Evolutionary conservation across 2,329 filamentous ascomycete genomes (phyloP).

Genomic region (Dissoconium aciculare): DNA sequence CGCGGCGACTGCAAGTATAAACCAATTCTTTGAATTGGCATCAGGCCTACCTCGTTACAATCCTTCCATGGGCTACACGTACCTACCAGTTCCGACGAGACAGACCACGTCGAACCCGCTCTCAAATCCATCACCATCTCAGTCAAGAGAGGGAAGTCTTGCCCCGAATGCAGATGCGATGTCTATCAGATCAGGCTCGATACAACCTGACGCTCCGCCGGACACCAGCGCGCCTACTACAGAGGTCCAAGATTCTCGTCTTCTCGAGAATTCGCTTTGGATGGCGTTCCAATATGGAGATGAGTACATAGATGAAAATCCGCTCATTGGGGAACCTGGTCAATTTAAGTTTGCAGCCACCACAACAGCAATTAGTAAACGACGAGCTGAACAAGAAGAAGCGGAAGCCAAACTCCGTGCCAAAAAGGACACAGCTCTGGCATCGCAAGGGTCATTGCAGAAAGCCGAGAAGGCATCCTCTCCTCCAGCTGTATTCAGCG

Average conservation of each 20-base stretch:
- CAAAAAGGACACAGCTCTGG: conserved; percentile 8
- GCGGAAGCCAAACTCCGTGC: conserved; percentile 14
- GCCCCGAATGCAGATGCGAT: conserved; percentile 16
- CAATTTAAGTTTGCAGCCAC: conserved; percentile 42
- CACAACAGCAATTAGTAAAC: conserved; percentile 28
- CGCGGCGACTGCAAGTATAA: conserved; percentile 40
- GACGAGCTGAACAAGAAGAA: conserved; percentile 24
- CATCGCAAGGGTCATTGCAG: conserved; percentile 6
- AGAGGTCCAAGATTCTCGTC: conserved; percentile 11
- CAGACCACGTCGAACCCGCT: conserved; percentile 24
- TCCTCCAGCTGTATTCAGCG: conserved; percentile 10
- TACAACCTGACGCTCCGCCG: conserved; percentile 14
- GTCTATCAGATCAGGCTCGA: conserved; percentile 19
- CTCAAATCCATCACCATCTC: conserved; percentile 25
- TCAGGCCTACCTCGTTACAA: conserved; percentile 42
- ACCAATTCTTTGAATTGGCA: conserved; percentile 40
- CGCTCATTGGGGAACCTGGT: conserved; percentile 47
- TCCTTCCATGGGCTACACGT: conserved; percentile 45
- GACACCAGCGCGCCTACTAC: conserved; percentile 7
- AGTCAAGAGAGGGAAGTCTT: conserved; percentile 31
- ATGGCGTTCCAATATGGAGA: conserved; percentile 36
- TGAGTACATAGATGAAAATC: conserved; percentile 51
- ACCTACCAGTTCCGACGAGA: conserved; percentile 27
- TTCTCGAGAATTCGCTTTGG: conserved; percentile 27
- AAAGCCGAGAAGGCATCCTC: conserved; percentile 7